Evolutionary conservation across 2,329 filamentous ascomycete species (phyloP).

Genomic region (Microcyclosporella mali): DNA sequence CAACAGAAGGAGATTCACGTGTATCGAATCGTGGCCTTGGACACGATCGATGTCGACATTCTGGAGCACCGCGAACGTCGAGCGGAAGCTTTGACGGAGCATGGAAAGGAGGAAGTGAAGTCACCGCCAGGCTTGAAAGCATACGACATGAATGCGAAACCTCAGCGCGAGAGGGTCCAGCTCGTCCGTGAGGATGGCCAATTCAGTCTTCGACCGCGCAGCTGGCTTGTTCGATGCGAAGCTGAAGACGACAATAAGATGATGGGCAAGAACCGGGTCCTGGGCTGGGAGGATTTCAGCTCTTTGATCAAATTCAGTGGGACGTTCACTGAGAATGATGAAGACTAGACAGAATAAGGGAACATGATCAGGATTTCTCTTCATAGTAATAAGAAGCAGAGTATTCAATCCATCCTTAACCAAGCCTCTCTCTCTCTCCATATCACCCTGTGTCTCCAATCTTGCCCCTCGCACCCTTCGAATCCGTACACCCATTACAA

Average conservation of each 20-base stretch:
- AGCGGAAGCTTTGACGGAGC: slow-evolving; percentile 20
- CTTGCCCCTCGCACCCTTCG: no score
- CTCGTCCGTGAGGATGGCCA: slow-evolving; percentile 24
- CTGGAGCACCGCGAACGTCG: slow-evolving; percentile 40
- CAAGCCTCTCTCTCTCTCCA: no score
- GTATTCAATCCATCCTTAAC: no score
- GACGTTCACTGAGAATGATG: slow-evolving; percentile 29
- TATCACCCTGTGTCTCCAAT: no score
- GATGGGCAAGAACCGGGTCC: slow-evolving; percentile 22
- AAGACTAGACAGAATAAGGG: not conserved
- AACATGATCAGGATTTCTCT: no score
- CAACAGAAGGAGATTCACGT: slow-evolving; percentile 54
- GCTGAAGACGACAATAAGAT: slow-evolving; percentile 13
- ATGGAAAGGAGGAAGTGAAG: slow-evolving; percentile 8
- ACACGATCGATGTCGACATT: slow-evolving; percentile 50
- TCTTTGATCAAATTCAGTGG: slow-evolving; percentile 31
- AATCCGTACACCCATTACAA: no score
- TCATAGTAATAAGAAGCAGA: no score
- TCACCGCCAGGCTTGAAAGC: slow-evolving; percentile 5
- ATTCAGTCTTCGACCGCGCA: slow-evolving; percentile 30
- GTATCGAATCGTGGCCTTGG: slow-evolving; percentile 75
- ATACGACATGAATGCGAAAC: not conserved
- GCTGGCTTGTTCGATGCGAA: slow-evolving; percentile 23
- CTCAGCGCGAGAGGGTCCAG: slow-evolving; percentile 24
- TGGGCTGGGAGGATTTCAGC: slow-evolving; percentile 30